A percentile compares a stretch with the other conserved stretches of the same genome.
Conservation (phyloP, 805 yeast genomes). For the Soucietia sequanensis region DNA sequence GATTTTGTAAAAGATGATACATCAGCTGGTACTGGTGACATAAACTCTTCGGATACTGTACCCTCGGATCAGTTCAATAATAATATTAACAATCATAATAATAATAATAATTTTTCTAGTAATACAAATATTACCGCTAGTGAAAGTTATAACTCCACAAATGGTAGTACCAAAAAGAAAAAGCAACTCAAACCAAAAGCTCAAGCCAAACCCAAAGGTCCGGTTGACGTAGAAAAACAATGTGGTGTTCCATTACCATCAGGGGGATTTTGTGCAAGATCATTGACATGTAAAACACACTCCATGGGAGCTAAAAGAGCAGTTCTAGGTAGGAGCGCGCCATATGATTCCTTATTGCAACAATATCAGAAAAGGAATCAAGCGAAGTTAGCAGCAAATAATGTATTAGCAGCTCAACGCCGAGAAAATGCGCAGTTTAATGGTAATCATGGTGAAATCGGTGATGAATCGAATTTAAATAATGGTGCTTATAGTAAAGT, state of each 20-base stretch:
- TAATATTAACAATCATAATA: too few relatives aligned
- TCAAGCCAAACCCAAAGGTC: constrained; percentile 64
- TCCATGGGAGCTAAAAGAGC: constrained; percentile 98
- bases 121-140: neutral
- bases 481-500: constrained; percentile 45
- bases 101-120: too few relatives aligned
- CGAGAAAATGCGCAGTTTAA: constrained; percentile 58
- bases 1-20: constrained; percentile 3
- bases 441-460: constrained; percentile 21
- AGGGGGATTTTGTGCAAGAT: constrained; percentile 95
- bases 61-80: too few relatives aligned
- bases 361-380: constrained; percentile 92
- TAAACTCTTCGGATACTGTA: constrained; percentile 8
- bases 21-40: constrained; percentile 10
- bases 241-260: constrained; percentile 94
- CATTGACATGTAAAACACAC: constrained; percentile 95
- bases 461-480: constrained; percentile 14
- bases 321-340: constrained; percentile 88
- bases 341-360: constrained; percentile 83
- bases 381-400: constrained; percentile 80
- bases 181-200: constrained; percentile 38
- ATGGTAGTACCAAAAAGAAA: constrained; percentile 28
- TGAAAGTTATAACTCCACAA: too few relatives aligned
- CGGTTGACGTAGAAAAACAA: constrained; percentile 89
- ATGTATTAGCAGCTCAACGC: constrained; percentile 76